A percentile compares a stretch with the other conserved stretches of the same genome.
phyloP scores from a whole-genome alignment of 148 eudicot genomes.

The Chenopodium quinoa region DNA sequence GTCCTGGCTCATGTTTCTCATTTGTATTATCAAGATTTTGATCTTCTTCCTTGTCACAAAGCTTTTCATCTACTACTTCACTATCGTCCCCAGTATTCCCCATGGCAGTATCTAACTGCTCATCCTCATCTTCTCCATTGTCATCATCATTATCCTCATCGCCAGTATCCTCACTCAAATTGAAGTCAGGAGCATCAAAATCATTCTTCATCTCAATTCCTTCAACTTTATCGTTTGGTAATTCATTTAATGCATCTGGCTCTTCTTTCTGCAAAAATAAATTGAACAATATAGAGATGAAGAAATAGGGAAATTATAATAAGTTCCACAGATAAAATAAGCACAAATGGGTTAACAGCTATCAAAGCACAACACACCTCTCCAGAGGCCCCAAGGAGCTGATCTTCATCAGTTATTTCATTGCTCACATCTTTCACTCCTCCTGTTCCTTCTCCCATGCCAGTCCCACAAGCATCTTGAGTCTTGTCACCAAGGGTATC shows the following conservation, averaged over 20 bases:
- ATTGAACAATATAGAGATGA: neutral
- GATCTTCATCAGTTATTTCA: conserved; percentile 84
- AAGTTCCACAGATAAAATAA: neutral
- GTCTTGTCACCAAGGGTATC: conserved; percentile 41
- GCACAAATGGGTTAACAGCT: neutral
- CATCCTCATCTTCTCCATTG: conserved; percentile 45
- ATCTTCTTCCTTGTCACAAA: conserved; percentile 63
- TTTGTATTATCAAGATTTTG: conserved; percentile 43
- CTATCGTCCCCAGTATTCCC: conserved; percentile 66
- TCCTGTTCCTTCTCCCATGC: conserved; percentile 94
- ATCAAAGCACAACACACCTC: conserved; percentile 45
- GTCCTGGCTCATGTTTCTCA: conserved; percentile 75
- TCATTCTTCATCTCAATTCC: conserved; percentile 89
- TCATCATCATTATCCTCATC: conserved; percentile 41
- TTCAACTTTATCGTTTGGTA: conserved; percentile 58
- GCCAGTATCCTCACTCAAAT: conserved; percentile 86
- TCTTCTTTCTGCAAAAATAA: conserved; percentile 56
- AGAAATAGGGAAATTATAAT: neutral
- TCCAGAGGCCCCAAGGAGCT: conserved; percentile 69
- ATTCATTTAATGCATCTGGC: conserved; percentile 45
- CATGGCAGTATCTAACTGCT: conserved; percentile 65
- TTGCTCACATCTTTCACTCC: conserved; percentile 87
- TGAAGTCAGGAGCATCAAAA: conserved; percentile 53
- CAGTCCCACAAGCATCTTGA: conserved; percentile 79
- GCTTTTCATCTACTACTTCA: conserved; percentile 72